These are phyloP conservation scores for Pseudogymnoascus sp. DNA, from an alignment of 2,329 filamentous ascomycete species.

Conservation along the genomic window DNA sequence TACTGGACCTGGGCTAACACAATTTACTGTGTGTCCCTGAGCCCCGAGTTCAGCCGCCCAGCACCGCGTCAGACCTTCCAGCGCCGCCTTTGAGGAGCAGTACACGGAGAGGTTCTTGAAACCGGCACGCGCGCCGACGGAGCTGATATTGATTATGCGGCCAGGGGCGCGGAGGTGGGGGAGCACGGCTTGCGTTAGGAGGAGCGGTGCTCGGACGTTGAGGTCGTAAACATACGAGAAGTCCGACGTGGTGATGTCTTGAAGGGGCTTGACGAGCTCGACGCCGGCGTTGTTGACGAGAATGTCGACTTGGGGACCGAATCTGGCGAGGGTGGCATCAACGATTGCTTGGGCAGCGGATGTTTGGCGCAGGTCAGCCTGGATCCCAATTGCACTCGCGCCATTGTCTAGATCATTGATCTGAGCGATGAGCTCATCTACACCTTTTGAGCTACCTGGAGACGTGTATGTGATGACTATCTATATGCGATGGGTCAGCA, in stretches of 20 bases:
- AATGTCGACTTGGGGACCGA: slow-evolving; percentile 24
- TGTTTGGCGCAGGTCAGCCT: too few species aligned
- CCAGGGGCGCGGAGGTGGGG: slow-evolving; percentile 39
- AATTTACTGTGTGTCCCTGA: slow-evolving; percentile 17
- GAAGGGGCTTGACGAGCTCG: slow-evolving; percentile 22
- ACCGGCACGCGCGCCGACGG: slow-evolving; percentile 41
- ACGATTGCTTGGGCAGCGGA: slow-evolving; percentile 16
- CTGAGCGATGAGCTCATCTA: too few species aligned
- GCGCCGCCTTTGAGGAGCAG: slow-evolving; percentile 47
- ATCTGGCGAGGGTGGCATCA: slow-evolving; percentile 15
- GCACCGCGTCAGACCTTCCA: slow-evolving; percentile 50
- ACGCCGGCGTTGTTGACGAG: slow-evolving; percentile 25
- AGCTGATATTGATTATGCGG: slow-evolving; percentile 52
- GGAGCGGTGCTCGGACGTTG: slow-evolving; percentile 46
- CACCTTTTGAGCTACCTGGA: too few species aligned
- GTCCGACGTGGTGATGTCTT: slow-evolving; percentile 38
- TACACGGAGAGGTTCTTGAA: slow-evolving; percentile 42
- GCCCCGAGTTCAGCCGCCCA: slow-evolving; percentile 36
- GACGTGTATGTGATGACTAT: too few species aligned
- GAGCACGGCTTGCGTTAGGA: slow-evolving; percentile 45
- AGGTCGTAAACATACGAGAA: slow-evolving; percentile 47
- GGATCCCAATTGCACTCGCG: too few species aligned
- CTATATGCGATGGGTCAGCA: too few species aligned
- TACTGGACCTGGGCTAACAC: slow-evolving; percentile 17
- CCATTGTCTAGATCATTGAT: too few species aligned